phyloP scores from a whole-genome alignment of 129 eudicot species.

The Lactuca sativa region DNA sequence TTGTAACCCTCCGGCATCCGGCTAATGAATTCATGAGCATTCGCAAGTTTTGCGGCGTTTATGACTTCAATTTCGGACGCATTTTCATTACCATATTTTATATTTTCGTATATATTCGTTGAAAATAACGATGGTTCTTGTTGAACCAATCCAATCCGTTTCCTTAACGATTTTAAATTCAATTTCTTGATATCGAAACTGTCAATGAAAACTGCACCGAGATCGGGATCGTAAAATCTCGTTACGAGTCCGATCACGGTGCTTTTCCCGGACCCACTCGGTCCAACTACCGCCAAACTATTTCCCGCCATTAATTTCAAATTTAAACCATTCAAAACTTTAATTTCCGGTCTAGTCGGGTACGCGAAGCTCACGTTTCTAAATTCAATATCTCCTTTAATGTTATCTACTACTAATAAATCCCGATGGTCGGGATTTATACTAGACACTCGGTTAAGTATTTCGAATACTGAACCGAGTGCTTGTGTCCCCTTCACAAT shows the following conservation, averaged over 20 bases:
- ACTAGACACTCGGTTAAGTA: constrained; percentile 53
- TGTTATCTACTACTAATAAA: constrained; percentile 26
- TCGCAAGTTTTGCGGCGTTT: constrained; percentile 75
- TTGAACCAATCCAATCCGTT: constrained; percentile 68
- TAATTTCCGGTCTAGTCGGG: constrained; percentile 69
- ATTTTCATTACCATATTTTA: constrained; percentile 55
- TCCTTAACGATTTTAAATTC: constrained; percentile 61
- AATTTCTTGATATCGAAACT: constrained; percentile 47
- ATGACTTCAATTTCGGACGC: constrained; percentile 75
- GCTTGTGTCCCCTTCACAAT: constrained; percentile 88
- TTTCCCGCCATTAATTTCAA: constrained; percentile 51
- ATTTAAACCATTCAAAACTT: constrained; percentile 50
- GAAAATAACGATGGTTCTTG: constrained; percentile 87
- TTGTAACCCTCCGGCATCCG: constrained; percentile 71
- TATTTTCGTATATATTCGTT: constrained; percentile 67
- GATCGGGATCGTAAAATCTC: constrained; percentile 76
- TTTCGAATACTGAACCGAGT: constrained; percentile 59
- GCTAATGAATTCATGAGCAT: constrained; percentile 70
- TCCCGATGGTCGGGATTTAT: constrained; percentile 52
- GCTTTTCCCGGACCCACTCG: constrained; percentile 87
- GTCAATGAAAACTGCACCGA: constrained; percentile 57
- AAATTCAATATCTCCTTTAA: constrained; percentile 66
- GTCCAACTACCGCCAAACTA: constrained; percentile 72
- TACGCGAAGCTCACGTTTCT: constrained; percentile 59
- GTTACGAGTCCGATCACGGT: constrained; percentile 54